phyloP scores from a whole-genome alignment of 305 asterid genomes.

The Rubia peregrina region DNA sequence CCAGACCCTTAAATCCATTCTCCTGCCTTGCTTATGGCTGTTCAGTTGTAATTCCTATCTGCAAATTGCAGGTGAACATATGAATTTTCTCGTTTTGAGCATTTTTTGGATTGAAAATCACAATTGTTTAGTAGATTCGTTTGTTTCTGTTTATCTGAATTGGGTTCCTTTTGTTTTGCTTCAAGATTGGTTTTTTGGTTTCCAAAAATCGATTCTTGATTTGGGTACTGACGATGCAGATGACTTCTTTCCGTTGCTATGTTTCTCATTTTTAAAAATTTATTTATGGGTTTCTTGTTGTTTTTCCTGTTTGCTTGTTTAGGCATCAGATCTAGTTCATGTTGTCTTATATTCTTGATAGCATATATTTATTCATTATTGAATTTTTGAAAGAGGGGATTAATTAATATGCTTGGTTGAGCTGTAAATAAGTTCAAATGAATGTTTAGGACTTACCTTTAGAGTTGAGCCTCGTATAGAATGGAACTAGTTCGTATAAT shows the following conservation, averaged over 20 bases:
- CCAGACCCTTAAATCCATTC: neutral
- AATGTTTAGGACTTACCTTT: neutral
- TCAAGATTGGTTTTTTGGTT: neutral
- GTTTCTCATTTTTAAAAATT: neutral
- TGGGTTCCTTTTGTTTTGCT: slow-evolving; percentile 6
- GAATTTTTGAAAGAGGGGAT: neutral
- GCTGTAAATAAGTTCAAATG: neutral
- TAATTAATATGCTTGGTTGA: neutral
- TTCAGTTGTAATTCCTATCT: neutral
- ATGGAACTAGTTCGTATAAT: neutral
- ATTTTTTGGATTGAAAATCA: neutral
- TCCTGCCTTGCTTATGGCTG: neutral
- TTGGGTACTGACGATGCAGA: neutral
- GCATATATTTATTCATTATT: neutral
- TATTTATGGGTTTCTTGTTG: neutral
- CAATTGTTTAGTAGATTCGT: neutral
- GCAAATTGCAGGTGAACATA: neutral
- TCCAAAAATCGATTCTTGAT: neutral
- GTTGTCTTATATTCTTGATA: neutral
- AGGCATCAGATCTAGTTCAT: slow-evolving; percentile 19
- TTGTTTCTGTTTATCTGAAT: neutral
- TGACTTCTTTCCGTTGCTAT: neutral
- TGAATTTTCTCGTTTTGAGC: neutral
- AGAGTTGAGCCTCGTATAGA: neutral
- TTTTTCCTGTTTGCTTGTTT: neutral